Base-by-base conservation (phyloP, 345 rosid genomes). In the Lepidium didymum region DNA sequence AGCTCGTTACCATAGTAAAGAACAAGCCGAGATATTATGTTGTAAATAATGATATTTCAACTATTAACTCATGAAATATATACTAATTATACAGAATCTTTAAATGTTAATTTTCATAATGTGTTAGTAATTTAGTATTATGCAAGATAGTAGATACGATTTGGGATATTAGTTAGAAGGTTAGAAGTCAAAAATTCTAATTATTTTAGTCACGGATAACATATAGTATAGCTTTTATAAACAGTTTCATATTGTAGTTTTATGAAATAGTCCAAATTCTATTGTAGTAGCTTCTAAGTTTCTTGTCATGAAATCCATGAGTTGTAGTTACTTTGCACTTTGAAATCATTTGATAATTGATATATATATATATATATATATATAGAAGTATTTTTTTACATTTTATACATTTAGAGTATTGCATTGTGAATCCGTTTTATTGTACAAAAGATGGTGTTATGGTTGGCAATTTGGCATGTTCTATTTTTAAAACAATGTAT, bases 271-370 rank as follows among this genome's bases (percentile, higher is more conserved):
- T 13, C 13, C 13, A 42, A n/a, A 27, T 7, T 19, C 62, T 19
- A 27, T 52, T 61, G 75, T 40, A 61, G 68, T 70, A 70, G 61
- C 74, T 60, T 70, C 67, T 61, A 61, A 51, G 74, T 51, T 38
- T 40, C 10, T 41, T 52, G 42, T 41, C 59, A 40, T 58, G 42
- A 69, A 69, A 58, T 49, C 34, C 35, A 29, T 35, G 11, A 35
- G n/a, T n/a, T n/a, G n/a, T n/a, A n/a, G n/a, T n/a, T n/a, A n/a
- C n/a, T n/a, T n/a, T n/a, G n/a, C n/a, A n/a, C 38, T 10, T 10
- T 46, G 73, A 68, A 46, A 68, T 68, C 57, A 46, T 68, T 46
- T 57, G 40, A 14, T 23, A 57, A n/a, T n/a, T n/a, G n/a, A n/a
- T n/a, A n/a, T n/a, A n/a, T n/a, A n/a, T n/a, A n/a, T n/a, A n/a